Evolutionary conservation across 139 green algal species (phyloP), one percentile per base, ranked within the genome.

Genomic region (Chlorella sp.): DNA sequence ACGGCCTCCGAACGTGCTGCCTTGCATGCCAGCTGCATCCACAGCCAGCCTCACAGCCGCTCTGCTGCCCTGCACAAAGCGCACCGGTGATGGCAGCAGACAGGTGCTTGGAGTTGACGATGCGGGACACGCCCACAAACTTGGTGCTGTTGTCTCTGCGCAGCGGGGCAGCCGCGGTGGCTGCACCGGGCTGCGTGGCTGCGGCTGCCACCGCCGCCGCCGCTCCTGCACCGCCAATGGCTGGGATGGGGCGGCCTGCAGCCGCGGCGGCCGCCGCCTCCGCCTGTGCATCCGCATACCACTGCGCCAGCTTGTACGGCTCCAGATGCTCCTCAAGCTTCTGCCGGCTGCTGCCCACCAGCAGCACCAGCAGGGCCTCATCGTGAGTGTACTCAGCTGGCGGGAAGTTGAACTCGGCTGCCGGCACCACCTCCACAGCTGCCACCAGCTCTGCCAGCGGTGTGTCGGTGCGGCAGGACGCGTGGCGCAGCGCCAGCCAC

Each of bases 121-220:
- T 70, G 56, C 56, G 75, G 25, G 55, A 30, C 23, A 82, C 75
- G 57, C 75, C 75, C 57, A 82, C 57, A 12, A n/a, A 82, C 25
- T 34, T 25, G 32, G 56, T 60, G 9, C 56, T 82, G 75, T 82
- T 82, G 75, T 82, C 60, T 25, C n/a, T 41, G 74, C 74, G 74
- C 51, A 47, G 51, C 51, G 32, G 12, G 2, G 74, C 74, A 23
- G 51, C 51, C 7, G 74, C 20, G 70, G 26, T 1, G 26, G 63
- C 28, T 16, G 20, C 28, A 26, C 1, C 63, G 2, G 28, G 3
- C 21, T 21, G 23, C 20, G 6, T 28, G 63, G 63, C 63, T 21
- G 63, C 5, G 26, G 34, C 63, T 38, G 28, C 28, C 28, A 69
- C 20, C 26, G 28, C 63, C 12, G 26, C 28, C 20, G 63, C 32